These are phyloP conservation scores for Leccinum disarticulatum DNA, from an alignment of 768 basidiomycete genomes.

Conservation along the genomic window DNA sequence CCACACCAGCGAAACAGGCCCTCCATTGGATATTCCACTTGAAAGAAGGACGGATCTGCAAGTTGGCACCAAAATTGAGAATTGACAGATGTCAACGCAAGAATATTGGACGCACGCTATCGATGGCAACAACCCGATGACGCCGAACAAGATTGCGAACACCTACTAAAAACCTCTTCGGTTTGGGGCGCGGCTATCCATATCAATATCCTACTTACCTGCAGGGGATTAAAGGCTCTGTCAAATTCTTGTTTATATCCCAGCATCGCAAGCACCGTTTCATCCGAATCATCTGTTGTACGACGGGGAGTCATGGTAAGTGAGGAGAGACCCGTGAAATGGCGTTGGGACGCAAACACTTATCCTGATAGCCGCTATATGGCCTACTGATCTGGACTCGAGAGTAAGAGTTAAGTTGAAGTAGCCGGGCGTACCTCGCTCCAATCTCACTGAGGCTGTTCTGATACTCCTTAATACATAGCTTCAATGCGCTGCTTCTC, in stretches of 20 bases:
- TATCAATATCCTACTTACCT: conserved; percentile 13
- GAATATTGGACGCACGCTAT: conserved; percentile 45
- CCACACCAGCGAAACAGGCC: conserved; percentile 44
- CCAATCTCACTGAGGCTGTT: too few relatives aligned
- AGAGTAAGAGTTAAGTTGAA: too few relatives aligned
- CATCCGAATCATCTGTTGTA: conserved; percentile 19
- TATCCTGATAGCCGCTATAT: background rate
- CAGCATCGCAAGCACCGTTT: conserved; percentile 27
- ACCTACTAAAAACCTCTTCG: conserved; percentile 40
- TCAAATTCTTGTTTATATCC: conserved; percentile 38
- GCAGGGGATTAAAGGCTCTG: conserved; percentile 31
- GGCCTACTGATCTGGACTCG: too few relatives aligned
- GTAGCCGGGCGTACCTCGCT: too few relatives aligned
- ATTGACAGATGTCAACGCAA: background rate
- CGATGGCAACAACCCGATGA: conserved; percentile 64
- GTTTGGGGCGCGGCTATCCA: too few relatives aligned
- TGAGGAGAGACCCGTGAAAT: background rate
- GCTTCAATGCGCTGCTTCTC: too few relatives aligned
- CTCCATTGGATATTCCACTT: conserved; percentile 48
- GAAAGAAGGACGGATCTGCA: conserved; percentile 42
- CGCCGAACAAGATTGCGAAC: conserved; percentile 67
- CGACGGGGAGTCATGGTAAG: conserved; percentile 1
- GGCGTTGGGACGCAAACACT: background rate
- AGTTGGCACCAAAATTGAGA: background rate
- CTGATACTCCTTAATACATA: too few relatives aligned